A percentile compares a stretch with the other conserved stretches of the same genome.
phyloP scores from a whole-genome alignment of 2,329 filamentous ascomycete genomes.

The Xylariaceae sp. region DNA sequence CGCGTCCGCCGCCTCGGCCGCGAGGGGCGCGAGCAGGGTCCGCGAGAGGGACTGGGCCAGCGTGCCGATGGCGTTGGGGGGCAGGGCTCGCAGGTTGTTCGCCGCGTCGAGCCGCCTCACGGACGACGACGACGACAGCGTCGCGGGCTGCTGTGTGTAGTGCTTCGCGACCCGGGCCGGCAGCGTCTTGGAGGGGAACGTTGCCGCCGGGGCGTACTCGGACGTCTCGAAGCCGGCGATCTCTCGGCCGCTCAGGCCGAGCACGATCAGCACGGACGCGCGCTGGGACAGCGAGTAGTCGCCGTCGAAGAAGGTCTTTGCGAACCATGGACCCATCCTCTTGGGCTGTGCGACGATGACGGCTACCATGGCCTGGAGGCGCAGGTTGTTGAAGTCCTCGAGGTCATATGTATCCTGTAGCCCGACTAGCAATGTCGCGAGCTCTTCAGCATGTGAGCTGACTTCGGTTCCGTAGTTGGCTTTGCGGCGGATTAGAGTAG shows the following conservation, averaged over 20 bases:
- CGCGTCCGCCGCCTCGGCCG: conserved; percentile 72
- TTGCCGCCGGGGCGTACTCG: conserved; percentile 37
- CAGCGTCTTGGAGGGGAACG: conserved; percentile 76
- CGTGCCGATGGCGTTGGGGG: conserved; percentile 54
- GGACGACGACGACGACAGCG: conserved; percentile 20
- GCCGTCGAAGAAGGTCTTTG: conserved; percentile 78
- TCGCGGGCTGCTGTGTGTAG: conserved; percentile 40
- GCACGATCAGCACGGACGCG: conserved; percentile 68
- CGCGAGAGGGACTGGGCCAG: conserved; percentile 63
- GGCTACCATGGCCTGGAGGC: conserved; percentile 74
- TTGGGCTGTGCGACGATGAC: conserved; percentile 68
- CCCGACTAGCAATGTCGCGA: conserved; percentile 69
- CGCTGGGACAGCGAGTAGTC: conserved; percentile 86
- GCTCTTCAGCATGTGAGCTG: conserved; percentile 71
- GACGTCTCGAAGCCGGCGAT: conserved; percentile 67
- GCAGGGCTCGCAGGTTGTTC: conserved; percentile 42
- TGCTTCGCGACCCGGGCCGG: conserved; percentile 65
- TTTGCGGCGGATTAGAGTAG: conserved; percentile 78
- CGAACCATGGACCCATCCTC: conserved; percentile 76
- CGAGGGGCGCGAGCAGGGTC: conserved; percentile 72
- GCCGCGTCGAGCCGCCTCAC: conserved; percentile 14
- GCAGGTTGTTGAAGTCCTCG: conserved; percentile 66
- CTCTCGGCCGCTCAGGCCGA: conserved; percentile 78
- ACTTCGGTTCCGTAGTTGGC: conserved; percentile 83
- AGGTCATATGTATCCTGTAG: conserved; percentile 82